These are phyloP conservation scores for Polygonum maritimum DNA, from an alignment of 148 eudicot species.

Conservation along the genomic window DNA sequence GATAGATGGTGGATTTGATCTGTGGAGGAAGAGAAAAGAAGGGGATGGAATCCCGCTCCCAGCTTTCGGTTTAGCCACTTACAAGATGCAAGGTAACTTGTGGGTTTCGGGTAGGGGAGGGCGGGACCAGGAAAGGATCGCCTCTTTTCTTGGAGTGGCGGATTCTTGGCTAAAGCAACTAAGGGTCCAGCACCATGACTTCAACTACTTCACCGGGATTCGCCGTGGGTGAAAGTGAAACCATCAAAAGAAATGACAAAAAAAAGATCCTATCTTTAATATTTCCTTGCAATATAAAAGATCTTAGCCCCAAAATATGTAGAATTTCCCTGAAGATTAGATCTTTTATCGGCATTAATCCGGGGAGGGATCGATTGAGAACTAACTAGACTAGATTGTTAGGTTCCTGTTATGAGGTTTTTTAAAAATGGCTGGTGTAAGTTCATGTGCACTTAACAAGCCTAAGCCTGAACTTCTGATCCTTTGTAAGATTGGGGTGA, in stretches of 20 bases:
- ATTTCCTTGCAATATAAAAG: neutral
- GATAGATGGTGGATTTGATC: conserved; percentile 13
- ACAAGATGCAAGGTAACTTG: conserved; percentile 82
- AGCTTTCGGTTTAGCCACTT: conserved; percentile 80
- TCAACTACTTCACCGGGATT: conserved; percentile 70
- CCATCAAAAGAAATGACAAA: neutral
- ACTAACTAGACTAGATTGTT: conserved; percentile 4
- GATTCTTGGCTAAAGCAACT: conserved; percentile 97
- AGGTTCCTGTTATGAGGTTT: neutral
- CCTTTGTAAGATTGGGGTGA: neutral
- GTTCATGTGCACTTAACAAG: neutral
- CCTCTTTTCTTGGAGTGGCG: conserved; percentile 68
- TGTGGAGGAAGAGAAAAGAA: conserved; percentile 49
- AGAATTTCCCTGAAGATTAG: neutral
- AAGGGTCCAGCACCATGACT: conserved; percentile 88
- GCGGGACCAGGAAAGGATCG: conserved; percentile 56
- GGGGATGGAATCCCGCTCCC: conserved; percentile 67
- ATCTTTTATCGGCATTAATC: conserved; percentile 1
- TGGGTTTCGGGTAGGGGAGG: conserved; percentile 61
- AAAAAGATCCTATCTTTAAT: neutral
- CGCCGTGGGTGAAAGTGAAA: conserved; percentile 32
- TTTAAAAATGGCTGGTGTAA: neutral
- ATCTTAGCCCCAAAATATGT: neutral
- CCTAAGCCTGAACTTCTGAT: neutral
- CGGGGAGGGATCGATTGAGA: conserved; percentile 3